phyloP scores from a whole-genome alignment of 192 early-diverging fungal genomes.

The Jimgerdemannia flammicorona region DNA sequence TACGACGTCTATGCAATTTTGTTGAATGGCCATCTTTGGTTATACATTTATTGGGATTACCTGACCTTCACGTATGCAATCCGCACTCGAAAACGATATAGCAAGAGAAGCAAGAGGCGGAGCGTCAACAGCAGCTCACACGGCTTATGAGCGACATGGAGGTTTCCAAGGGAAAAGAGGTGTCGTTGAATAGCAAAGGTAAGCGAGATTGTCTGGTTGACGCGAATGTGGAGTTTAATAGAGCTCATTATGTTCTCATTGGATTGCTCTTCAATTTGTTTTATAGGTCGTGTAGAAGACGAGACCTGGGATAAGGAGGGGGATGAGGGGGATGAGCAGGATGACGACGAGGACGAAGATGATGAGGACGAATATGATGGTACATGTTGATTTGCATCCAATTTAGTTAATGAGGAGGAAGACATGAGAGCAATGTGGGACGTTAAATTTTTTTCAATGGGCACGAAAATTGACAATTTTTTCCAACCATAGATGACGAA shows the following conservation, averaged over 20 bases:
- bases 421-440: background rate
- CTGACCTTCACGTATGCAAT: background rate
- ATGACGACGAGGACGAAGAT: constrained; percentile 28
- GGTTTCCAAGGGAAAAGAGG: constrained; percentile 50
- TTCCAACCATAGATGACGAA: background rate
- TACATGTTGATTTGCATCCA: too few species aligned
- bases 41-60: too few species aligned
- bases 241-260: background rate
- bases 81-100: background rate
- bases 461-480: background rate
- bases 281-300: constrained; percentile 10
- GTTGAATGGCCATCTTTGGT: background rate
- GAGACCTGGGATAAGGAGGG: constrained; percentile 22
- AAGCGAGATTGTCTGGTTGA: background rate
- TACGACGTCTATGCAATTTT: background rate
- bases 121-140: constrained; percentile 56
- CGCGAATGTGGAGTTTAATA: too few species aligned
- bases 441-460: background rate
- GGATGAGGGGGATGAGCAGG: constrained; percentile 38
- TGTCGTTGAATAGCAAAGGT: constrained; percentile 29
- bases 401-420: too few species aligned
- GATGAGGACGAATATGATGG: constrained; percentile 21
- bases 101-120: constrained; percentile 51
- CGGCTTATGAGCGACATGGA: constrained; percentile 89
- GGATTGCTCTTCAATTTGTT: background rate